phyloP scores from a whole-genome alignment of 371 early-diverging fungal species.

The Rhizopus stolonifer region DNA sequence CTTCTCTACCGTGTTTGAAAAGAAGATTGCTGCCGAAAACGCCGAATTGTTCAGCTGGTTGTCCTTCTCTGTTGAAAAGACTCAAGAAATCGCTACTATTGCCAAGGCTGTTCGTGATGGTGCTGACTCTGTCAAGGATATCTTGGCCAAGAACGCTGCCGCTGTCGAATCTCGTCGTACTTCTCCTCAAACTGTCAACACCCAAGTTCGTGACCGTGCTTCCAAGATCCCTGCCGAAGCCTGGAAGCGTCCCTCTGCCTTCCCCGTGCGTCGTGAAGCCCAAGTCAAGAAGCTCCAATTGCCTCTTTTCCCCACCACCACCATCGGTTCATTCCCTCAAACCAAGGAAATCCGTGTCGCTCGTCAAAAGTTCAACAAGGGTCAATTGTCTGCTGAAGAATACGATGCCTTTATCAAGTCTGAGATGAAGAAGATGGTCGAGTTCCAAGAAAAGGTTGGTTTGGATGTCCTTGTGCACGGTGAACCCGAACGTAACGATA shows the following conservation, averaged over 20 bases:
- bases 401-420: conserved; percentile 85
- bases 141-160: conserved; percentile 71
- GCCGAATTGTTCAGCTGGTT: conserved; percentile 88
- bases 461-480: conserved; percentile 96
- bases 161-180: conserved; percentile 73
- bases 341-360: conserved; percentile 92
- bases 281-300: conserved; percentile 83
- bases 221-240: conserved; percentile 66
- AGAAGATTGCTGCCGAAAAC: conserved; percentile 66
- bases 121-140: conserved; percentile 65
- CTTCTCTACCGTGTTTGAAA: conserved; percentile 83
- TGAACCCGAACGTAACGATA: conserved; percentile 95
- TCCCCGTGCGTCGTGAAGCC: conserved; percentile 68
- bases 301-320: conserved; percentile 94
- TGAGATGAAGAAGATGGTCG: conserved; percentile 83
- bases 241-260: conserved; percentile 76
- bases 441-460: conserved; percentile 85
- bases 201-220: conserved; percentile 78
- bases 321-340: conserved; percentile 98
- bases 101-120: conserved; percentile 72
- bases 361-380: conserved; percentile 89
- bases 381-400: conserved; percentile 64
- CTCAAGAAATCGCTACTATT: conserved; percentile 75
- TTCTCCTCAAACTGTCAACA: conserved; percentile 82
- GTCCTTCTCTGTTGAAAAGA: conserved; percentile 92